Base-by-base conservation (phyloP, 1,284 basidiomycete species). In the Porogramme epimiltina region DNA sequence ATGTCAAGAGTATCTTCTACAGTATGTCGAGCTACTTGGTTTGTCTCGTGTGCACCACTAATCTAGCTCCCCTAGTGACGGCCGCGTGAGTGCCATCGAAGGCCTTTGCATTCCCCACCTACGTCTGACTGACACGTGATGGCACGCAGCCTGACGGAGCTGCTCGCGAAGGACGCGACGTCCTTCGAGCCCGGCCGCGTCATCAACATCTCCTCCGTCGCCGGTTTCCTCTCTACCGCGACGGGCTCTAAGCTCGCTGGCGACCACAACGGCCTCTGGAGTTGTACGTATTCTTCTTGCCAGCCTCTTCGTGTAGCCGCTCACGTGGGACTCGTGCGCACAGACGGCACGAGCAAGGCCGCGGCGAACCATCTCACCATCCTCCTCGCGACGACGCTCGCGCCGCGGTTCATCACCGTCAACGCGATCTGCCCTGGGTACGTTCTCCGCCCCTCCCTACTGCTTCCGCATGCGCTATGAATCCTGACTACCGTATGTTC, bases 371-470 rank as follows among this genome's bases (percentile, higher is more conserved):
- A 94, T 62, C 81, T 95, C 31, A 92, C 92, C 2, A 82, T 84
- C 24, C 75, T 79, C 46, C 75, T 95, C 24, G 89, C 93, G 2
- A 71, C 83, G 38, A 88, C 89, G 46, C 77, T 95, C 8, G 82
- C 75, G 2, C 74, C 76, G 13, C 71, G 72, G 22, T 77, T 79
- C 56, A 80, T 92, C 67, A 89, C 84, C 41, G 91, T 93, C n/a
- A 95, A 95, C 63, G 89, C 91, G 10, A 92, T 95, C 49, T 76
- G 82, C 47, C 91, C 91, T 3, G 90, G 87, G 85, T 85, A 65
- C 40, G 69, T 56, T n/a, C 34, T 20, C 16, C 38, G n/a, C n/a
- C n/a, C n/a, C n/a, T n/a, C n/a, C n/a, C n/a, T n/a, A n/a, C n/a
- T n/a, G n/a, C n/a, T n/a, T n/a, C n/a, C n/a, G n/a, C n/a, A n/a